A percentile compares a stretch with the other conserved stretches of the same genome.
These are phyloP conservation scores for Citrullus mucosospermus DNA, from an alignment of 306 rosid species.

Conservation along the genomic window DNA sequence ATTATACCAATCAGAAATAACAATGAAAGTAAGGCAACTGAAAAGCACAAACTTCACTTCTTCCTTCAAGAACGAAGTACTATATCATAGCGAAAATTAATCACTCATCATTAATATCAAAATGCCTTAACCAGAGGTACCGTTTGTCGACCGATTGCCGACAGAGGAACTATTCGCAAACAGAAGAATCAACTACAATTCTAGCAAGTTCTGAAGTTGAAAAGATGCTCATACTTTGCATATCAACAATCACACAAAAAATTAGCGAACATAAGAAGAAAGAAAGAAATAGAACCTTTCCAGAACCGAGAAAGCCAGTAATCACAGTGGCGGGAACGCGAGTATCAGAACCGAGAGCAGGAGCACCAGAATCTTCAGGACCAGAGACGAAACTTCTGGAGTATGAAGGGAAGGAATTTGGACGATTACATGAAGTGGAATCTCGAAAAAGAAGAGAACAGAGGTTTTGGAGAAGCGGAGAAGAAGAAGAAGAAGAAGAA, in stretches of 20 bases:
- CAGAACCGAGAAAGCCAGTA: slow-evolving; percentile 91
- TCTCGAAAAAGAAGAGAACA: slow-evolving; percentile 16
- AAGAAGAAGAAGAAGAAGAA: slow-evolving; percentile 5
- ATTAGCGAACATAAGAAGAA: not conserved
- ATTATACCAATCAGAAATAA: not conserved
- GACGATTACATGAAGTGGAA: not conserved
- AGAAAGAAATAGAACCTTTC: slow-evolving; percentile 38
- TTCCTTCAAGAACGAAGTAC: not conserved
- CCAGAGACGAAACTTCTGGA: slow-evolving; percentile 28
- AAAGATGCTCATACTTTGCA: not conserved
- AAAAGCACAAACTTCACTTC: not conserved
- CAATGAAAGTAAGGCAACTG: not conserved
- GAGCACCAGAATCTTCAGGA: slow-evolving; percentile 14
- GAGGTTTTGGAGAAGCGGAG: slow-evolving; percentile 14
- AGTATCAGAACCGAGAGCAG: slow-evolving; percentile 28
- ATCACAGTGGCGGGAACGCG: slow-evolving; percentile 79
- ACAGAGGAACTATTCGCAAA: not conserved
- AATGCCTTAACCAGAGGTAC: not conserved
- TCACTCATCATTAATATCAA: not conserved
- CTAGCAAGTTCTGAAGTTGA: not conserved
- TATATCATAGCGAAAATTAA: not conserved
- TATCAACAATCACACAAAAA: not conserved
- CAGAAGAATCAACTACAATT: not conserved
- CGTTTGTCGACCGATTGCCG: not conserved
- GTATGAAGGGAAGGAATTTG: slow-evolving; percentile 8